Percentiles rank a stretch among this genome's conserved stretches.
Evolutionary conservation across 306 rosid genomes (phyloP).

Genomic region (Prosopis cineraria): DNA sequence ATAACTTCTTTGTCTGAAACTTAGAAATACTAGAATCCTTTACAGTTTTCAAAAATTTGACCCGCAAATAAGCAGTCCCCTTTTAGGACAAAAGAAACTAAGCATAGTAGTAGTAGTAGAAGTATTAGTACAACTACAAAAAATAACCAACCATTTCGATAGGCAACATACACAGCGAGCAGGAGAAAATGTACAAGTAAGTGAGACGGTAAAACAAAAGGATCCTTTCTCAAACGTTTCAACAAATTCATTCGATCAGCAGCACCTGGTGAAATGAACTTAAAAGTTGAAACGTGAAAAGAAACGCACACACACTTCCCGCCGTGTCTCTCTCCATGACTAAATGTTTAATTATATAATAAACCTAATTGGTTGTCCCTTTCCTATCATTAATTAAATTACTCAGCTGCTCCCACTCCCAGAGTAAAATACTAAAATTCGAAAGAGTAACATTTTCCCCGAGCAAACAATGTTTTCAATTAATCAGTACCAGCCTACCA

Average conservation of each 20-base stretch:
- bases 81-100: background rate
- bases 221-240: background rate
- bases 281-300: background rate
- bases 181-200: background rate
- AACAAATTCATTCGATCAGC: background rate
- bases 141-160: background rate
- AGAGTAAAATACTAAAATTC: background rate
- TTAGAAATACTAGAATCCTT: background rate
- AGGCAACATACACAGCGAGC: background rate
- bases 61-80: background rate
- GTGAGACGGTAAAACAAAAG: background rate
- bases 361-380: background rate
- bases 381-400: background rate
- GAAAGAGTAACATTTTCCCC: background rate
- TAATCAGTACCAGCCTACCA: constrained; percentile 14
- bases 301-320: background rate
- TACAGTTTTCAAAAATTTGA: background rate
- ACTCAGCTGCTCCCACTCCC: background rate
- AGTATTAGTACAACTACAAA: background rate
- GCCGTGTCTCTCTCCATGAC: background rate
- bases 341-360: background rate
- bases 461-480: background rate
- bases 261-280: background rate
- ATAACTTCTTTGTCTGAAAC: background rate
- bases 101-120: background rate